Conservation (phyloP, 192 early-diverging fungal genomes). For the Cetraspora pellucida region DNA sequence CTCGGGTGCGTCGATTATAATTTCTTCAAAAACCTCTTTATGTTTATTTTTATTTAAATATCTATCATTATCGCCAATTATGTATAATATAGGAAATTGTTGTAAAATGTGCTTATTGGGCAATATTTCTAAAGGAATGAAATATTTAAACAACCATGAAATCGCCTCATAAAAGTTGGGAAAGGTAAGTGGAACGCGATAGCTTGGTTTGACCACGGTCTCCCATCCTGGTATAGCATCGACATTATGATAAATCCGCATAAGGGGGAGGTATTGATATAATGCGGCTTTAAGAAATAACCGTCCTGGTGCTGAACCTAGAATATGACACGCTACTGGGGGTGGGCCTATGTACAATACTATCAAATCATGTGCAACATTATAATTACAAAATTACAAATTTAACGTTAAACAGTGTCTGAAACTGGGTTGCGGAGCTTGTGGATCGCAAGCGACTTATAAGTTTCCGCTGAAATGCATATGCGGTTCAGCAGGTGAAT, state of each 20-base stretch:
- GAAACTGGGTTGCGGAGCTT: too few relatives aligned
- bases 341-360: constrained; percentile 17
- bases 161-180: constrained; percentile 29
- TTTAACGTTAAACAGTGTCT: too few relatives aligned
- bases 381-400: too few relatives aligned
- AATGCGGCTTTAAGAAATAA: constrained; percentile 15
- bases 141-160: constrained; percentile 7
- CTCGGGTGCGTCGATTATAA: not conserved
- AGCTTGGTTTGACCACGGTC: constrained; percentile 16
- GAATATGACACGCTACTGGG: constrained; percentile 2
- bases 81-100: constrained; percentile 7
- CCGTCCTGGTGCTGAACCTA: constrained; percentile 17
- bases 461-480: too few relatives aligned
- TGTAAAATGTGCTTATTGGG: not conserved
- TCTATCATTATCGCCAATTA: constrained; percentile 5
- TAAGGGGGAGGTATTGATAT: not conserved
- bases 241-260: not conserved
- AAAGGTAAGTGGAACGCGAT: constrained; percentile 21
- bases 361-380: not conserved
- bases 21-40: not conserved
- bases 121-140: constrained; percentile 4
- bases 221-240: constrained; percentile 20
- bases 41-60: not conserved
- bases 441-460: too few relatives aligned
- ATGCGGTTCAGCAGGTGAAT: too few relatives aligned